Evolutionary conservation across 1,139 yeast genomes (phyloP).

Genomic region (Petasospora fabianii): DNA sequence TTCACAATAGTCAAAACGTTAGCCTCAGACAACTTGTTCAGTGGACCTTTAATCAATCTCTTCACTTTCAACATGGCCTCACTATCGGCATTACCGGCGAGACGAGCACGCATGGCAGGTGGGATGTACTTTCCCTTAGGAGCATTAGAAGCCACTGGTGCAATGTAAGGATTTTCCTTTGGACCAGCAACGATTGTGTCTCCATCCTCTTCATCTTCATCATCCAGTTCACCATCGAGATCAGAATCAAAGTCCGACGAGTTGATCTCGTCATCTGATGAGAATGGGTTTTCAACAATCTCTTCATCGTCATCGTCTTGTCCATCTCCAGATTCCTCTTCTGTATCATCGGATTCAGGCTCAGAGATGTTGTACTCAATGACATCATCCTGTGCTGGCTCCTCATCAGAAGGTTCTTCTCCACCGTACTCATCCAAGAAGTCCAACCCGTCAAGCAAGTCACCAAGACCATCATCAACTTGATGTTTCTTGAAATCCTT

Average conservation of each 20-base stretch:
- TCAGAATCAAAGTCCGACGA: slow-evolving; percentile 44
- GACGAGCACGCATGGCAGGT: slow-evolving; percentile 69
- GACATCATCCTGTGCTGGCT: slow-evolving; percentile 3
- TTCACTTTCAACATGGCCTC: slow-evolving; percentile 51
- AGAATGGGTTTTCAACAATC: slow-evolving; percentile 32
- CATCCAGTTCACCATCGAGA: slow-evolving; percentile 31
- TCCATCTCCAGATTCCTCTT: slow-evolving; percentile 21
- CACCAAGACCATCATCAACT: slow-evolving; percentile 69
- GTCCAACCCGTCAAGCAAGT: slow-evolving; percentile 74
- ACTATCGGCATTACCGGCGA: slow-evolving; percentile 37
- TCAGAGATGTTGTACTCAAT: slow-evolving; percentile 17
- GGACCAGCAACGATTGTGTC: slow-evolving; percentile 33
- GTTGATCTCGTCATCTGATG: slow-evolving; percentile 46
- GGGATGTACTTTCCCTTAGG: slow-evolving; percentile 56
- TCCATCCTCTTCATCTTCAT: slow-evolving; percentile 35
- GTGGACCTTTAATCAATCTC: slow-evolving; percentile 68
- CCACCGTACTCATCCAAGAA: slow-evolving; percentile 45
- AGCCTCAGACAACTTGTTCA: slow-evolving; percentile 84
- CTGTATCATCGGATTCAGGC: slow-evolving; percentile 22
- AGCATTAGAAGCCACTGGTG: slow-evolving; percentile 45
- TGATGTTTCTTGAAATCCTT: slow-evolving; percentile 34
- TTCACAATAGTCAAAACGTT: slow-evolving; percentile 68
- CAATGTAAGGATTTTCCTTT: slow-evolving; percentile 82
- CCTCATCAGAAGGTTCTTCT: slow-evolving; percentile 21
- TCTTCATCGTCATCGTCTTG: slow-evolving; percentile 28